Percentiles rank a stretch among this genome's conserved stretches.
Evolutionary conservation across 768 basidiomycete genomes (phyloP).

Genomic region (Hysterangium stoloniferum): DNA sequence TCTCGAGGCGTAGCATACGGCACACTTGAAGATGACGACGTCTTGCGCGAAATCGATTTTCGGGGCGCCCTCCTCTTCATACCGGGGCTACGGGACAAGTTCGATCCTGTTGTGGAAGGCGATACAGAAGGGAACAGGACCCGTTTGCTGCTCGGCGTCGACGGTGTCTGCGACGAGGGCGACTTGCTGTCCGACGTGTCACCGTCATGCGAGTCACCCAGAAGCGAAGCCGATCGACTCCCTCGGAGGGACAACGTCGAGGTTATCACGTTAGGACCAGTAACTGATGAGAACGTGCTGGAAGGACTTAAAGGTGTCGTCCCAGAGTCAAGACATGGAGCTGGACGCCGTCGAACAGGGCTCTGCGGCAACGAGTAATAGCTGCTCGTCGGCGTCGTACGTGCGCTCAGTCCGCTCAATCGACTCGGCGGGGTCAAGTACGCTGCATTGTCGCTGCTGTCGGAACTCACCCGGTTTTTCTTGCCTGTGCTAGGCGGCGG

Average conservation of each 20-base stretch:
- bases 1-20: constrained; percentile 27
- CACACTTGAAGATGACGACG: constrained; percentile 33
- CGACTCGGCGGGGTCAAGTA: constrained; percentile 33
- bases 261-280: constrained; percentile 37
- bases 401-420: constrained; percentile 1
- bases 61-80: constrained; percentile 46
- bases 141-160: background rate
- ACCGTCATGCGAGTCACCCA: constrained; percentile 46
- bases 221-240: constrained; percentile 46
- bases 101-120: constrained; percentile 3
- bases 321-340: background rate
- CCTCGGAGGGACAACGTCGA: constrained; percentile 47
- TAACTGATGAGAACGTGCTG: constrained; percentile 4
- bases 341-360: background rate
- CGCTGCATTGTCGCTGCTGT: constrained; percentile 39
- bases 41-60: constrained; percentile 26
- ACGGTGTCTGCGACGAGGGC: background rate
- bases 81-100: constrained; percentile 27
- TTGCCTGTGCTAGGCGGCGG: constrained; percentile 36
- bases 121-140: background rate
- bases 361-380: constrained; percentile 7
- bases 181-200: constrained; percentile 14
- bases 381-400: constrained; percentile 7
- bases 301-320: background rate
- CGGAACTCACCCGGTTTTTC: constrained; percentile 22